Base-by-base conservation (phyloP, 129 eudicot species). In the Lactuca sativa region DNA sequence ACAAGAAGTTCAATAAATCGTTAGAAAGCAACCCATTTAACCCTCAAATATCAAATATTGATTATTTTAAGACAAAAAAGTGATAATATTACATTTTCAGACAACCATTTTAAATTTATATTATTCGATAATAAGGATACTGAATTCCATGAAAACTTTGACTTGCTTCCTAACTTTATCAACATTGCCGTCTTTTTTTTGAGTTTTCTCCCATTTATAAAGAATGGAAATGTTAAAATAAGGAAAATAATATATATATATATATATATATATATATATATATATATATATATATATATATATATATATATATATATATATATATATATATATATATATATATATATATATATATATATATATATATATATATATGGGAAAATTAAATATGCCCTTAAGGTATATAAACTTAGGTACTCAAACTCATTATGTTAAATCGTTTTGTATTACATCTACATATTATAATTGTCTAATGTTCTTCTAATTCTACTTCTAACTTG, bases 81-180 rank as follows among this genome's bases (percentile, higher is more conserved):
- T 1, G n/a, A 18, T 62, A 34, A 67, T 17, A 7, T 80, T 88
- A 89, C 98, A 96, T 18, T 87, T 89, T 18, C 85, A 81, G 67
- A 87, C 96, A 76, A 89, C 87, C 41, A 79, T 92, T 69, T 78
- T 80, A 14, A 95, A 67, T 58, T 78, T 71, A 80, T 93, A 93
- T 77, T 93, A 69, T 67, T 93, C 86, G n/a, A 89, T 89, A 34
- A 89, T 95, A 4, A 95, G 97, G 64, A 93, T 88, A 81, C 96
- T 93, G 38, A 90, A 93, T 74, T 93, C 97, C 78, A 85, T 43
- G 74, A 77, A 93, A 56, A 93, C 98, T 40, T 78, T 85, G 58
- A 93, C 89, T 9, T 95, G 85, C 84, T 93, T 93, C 76, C 86
- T 86, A 58, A 93, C 85, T 6, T 95, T 89, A n/a, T 86, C 98